These are phyloP conservation scores for Cucumis hystrix DNA, from an alignment of 306 rosid genomes.

Conservation along the genomic window DNA sequence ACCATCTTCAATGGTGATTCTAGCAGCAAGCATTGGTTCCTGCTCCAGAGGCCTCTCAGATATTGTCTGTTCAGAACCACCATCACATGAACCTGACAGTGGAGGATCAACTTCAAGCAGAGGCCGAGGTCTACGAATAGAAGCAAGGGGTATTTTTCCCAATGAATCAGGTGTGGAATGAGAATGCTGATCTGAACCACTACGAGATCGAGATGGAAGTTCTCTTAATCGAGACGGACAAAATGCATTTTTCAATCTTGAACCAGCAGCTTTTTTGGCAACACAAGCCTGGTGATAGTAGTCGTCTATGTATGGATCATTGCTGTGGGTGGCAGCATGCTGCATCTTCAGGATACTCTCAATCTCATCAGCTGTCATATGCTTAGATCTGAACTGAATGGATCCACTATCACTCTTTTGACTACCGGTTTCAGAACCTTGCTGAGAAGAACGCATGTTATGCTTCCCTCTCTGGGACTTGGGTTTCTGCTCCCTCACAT, in stretches of 20 bases:
- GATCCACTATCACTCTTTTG: slow-evolving; percentile 57
- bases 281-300: slow-evolving; percentile 90
- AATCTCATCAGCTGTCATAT: slow-evolving; percentile 85
- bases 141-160: slow-evolving; percentile 90
- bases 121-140: slow-evolving; percentile 98
- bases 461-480: slow-evolving; percentile 48
- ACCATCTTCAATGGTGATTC: slow-evolving; percentile 89
- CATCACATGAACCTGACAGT: slow-evolving; percentile 37
- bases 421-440: slow-evolving; percentile 51
- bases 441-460: slow-evolving; percentile 41
- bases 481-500: slow-evolving; percentile 68
- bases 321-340: slow-evolving; percentile 89
- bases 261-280: slow-evolving; percentile 60
- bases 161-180: slow-evolving; percentile 91
- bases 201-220: slow-evolving; percentile 61
- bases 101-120: slow-evolving; percentile 94
- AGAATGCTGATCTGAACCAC: slow-evolving; percentile 83
- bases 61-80: slow-evolving; percentile 51
- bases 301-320: slow-evolving; percentile 97
- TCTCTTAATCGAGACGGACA: slow-evolving; percentile 79
- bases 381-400: slow-evolving; percentile 57
- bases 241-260: slow-evolving; percentile 71
- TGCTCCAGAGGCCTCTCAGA: slow-evolving; percentile 89
- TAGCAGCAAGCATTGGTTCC: slow-evolving; percentile 93
- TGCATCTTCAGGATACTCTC: slow-evolving; percentile 89